phyloP scores from a whole-genome alignment of 2,329 filamentous ascomycete genomes.

The Cladophialophora immunda region DNA sequence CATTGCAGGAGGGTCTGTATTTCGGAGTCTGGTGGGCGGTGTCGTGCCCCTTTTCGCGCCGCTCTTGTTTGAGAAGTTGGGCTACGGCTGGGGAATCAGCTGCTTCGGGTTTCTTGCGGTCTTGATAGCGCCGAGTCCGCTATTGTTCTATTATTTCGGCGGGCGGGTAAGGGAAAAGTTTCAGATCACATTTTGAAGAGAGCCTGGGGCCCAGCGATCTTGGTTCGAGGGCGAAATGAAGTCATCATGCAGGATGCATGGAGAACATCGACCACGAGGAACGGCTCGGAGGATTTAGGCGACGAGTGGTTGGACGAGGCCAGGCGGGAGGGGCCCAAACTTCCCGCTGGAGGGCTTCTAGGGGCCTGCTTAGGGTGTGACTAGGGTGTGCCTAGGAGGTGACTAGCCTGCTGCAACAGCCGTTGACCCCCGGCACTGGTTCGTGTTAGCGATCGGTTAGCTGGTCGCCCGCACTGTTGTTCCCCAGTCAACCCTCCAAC shows the following conservation, averaged over 20 bases:
- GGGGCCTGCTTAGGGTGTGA: neutral
- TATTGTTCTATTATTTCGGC: conserved; percentile 60
- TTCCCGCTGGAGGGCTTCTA: conserved; percentile 10
- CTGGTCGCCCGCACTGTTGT: conserved; percentile 18
- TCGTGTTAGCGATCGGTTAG: conserved; percentile 16
- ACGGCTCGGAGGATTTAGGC: conserved; percentile 7
- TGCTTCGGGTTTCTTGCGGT: conserved; percentile 58
- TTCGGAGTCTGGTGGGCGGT: conserved; percentile 57
- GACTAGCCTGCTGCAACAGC: conserved; percentile 7
- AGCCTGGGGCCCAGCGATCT: neutral
- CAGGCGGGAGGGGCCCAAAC: conserved; percentile 9
- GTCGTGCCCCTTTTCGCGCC: conserved; percentile 61
- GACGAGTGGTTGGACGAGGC: conserved; percentile 7
- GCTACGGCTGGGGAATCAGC: conserved; percentile 53
- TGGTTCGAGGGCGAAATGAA: neutral
- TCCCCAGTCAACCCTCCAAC: conserved; percentile 32
- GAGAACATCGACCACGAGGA: conserved; percentile 2
- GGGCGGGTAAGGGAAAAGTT: conserved; percentile 57
- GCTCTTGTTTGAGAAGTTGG: conserved; percentile 47
- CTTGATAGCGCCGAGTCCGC: conserved; percentile 58
- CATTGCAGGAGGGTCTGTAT: conserved; percentile 56
- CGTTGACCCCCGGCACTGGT: conserved; percentile 8
- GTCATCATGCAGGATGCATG: conserved; percentile 3
- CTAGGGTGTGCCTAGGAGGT: neutral
- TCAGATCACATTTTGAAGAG: conserved; percentile 31